Evolutionary conservation across 495 filamentous ascomycete genomes (phyloP), one percentile per base, ranked within the genome.

Genomic region (Neurospora sp.): DNA sequence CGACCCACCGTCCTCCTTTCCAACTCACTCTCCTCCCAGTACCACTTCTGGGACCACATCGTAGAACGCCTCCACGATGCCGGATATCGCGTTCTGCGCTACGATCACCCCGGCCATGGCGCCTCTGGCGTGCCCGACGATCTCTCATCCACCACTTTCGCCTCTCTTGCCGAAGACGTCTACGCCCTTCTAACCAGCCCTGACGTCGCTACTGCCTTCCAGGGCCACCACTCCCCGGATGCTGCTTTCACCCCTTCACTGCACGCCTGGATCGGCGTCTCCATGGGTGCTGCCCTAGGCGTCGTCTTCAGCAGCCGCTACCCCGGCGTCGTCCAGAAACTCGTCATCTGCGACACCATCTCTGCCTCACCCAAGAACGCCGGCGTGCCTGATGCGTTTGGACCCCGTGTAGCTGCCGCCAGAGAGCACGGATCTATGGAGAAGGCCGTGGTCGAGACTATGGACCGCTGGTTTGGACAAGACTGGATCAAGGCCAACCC

Each of bases 51-150:
- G 80, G 78, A 81, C 62, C 70, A 70, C 73, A 70, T 81, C 11
- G 79, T 82, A 27, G 44, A 71, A 12, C 66, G 69, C 44, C 71
- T 82, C 41, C 75, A 77, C 69, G 71, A 71, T 3, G 71, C 69
- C 38, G 80, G 77, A 31, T 79, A 78, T 20, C 73, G 73, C 18
- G 77, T 80, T 2, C 74, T 83, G 27, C 78, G 77, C 42, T 83
- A 81, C 73, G 79, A 82, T 70, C 77, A 76, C 1, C 81, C 82
- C 4, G 80, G 80, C 71, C 82, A 83, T 42, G 81, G 81, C 20
- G 66, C 16, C 37, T 82, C 80, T 6, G 72, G 69, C 1, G 74
- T 70, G 16, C 81, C 81, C 11, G 35, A 35, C 10, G 76, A 81
- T 39, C 72, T 79, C 27, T 69, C 73, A 14, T 73, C 72, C 16